Percentiles rank a stretch among this genome's conserved stretches.
phyloP scores from a whole-genome alignment of 805 yeast genomes.

The Teunomyces aglyptinius region DNA sequence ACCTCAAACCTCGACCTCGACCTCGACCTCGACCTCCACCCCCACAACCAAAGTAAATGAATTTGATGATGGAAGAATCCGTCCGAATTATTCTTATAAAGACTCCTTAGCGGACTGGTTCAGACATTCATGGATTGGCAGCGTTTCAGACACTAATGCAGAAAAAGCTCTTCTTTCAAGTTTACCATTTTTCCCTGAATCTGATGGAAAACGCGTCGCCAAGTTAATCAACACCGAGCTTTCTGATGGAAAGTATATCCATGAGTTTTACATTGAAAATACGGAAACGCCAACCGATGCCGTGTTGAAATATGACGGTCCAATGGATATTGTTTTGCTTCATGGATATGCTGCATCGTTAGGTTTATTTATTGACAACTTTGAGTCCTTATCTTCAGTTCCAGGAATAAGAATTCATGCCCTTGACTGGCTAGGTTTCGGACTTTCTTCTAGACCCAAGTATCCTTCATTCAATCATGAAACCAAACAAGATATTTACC shows the following conservation, averaged over 20 bases:
- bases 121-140: conserved; percentile 19
- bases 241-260: conserved; percentile 57
- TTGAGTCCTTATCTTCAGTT: conserved; percentile 45
- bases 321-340: conserved; percentile 62
- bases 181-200: conserved; percentile 58
- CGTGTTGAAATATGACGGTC: neutral
- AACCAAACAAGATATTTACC: conserved; percentile 34
- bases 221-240: conserved; percentile 54
- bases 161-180: conserved; percentile 48
- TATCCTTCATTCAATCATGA: conserved; percentile 31
- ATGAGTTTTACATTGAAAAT: conserved; percentile 69
- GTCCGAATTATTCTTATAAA: conserved; percentile 4
- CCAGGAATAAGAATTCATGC: conserved; percentile 63
- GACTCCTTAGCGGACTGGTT: conserved; percentile 27
- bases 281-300: conserved; percentile 32
- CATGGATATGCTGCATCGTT: conserved; percentile 96
- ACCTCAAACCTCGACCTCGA: neutral
- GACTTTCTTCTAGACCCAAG: conserved; percentile 60
- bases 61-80: conserved; percentile 5
- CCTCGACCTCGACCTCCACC: neutral
- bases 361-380: conserved; percentile 75
- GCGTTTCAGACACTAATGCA: conserved; percentile 25
- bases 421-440: conserved; percentile 71
- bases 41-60: neutral
- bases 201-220: conserved; percentile 48